Evolutionary conservation across 78 protist genomes (phyloP).

Genomic region (Anaeramoeba flamelloides): DNA sequence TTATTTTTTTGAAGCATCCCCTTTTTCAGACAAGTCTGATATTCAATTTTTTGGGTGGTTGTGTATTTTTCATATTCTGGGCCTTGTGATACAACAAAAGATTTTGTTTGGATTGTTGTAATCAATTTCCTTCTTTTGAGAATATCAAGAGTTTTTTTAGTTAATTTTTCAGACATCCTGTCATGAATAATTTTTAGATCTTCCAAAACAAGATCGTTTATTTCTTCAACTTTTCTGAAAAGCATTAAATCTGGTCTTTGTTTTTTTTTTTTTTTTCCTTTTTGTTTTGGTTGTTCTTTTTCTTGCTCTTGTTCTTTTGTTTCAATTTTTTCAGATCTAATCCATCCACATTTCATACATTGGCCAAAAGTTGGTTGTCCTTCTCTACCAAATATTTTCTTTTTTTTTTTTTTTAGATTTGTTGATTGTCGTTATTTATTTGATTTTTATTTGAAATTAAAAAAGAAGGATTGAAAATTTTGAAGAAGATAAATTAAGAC

Average conservation of each 20-base stretch:
- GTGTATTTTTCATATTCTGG: constrained; percentile 3
- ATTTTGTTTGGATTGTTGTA: not conserved
- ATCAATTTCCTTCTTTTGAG: constrained; percentile 5
- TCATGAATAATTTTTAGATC: not conserved
- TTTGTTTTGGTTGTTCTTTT: not conserved
- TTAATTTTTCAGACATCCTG: not conserved
- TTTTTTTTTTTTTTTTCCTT: not conserved
- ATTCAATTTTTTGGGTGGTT: no score
- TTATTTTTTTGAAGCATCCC: constrained; percentile 3
- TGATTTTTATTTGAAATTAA: no score
- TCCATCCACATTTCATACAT: no score
- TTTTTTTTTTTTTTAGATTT: no score
- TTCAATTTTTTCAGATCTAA: no score
- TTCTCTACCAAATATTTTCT: no score
- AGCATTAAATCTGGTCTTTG: not conserved
- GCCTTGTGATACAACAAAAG: constrained; percentile 7
- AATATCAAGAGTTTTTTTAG: constrained; percentile 2
- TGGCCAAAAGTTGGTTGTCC: no score
- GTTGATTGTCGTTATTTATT: no score
- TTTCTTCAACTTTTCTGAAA: not conserved
- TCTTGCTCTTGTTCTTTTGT: not conserved
- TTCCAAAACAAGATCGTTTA: not conserved
- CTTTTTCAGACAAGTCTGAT: constrained; percentile 3
- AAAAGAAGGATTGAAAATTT: no score
- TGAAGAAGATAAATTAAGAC: no score